Conservation (phyloP, 176 grass and related monocot genomes). For the Miscanthus lutarioriparius region DNA sequence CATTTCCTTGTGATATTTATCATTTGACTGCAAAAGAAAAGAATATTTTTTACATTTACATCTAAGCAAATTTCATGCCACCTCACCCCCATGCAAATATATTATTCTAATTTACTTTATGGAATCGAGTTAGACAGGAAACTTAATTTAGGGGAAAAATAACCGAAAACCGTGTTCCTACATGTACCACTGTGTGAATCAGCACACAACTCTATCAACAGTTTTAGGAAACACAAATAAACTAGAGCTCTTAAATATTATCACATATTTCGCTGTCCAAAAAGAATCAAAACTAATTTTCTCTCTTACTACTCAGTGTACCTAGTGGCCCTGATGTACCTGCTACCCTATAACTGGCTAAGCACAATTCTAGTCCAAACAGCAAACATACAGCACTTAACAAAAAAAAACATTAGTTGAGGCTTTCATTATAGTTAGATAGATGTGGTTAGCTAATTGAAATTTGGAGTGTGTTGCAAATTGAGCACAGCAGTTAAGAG, state of each 20-base stretch:
- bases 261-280: background rate
- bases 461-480: constrained; percentile 27
- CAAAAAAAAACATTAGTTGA: constrained; percentile 6
- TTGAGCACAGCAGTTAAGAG: constrained; percentile 7
- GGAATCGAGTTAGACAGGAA: background rate
- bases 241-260: constrained; percentile 11
- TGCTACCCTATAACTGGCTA: constrained; percentile 12
- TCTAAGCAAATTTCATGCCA: background rate
- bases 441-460: constrained; percentile 31
- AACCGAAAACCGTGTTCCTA: background rate
- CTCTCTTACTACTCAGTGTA: background rate
- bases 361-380: constrained; percentile 18
- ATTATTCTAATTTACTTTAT: constrained; percentile 14
- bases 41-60: background rate
- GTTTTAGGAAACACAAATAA: constrained; percentile 6
- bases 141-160: background rate
- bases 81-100: background rate
- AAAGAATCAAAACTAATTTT: background rate
- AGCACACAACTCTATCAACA: constrained; percentile 17
- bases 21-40: constrained; percentile 5
- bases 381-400: constrained; percentile 12
- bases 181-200: background rate
- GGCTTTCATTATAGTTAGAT: constrained; percentile 20
- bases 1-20: background rate
- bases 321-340: background rate